phyloP scores from a whole-genome alignment of 306 rosid genomes.

The apple (Malus domestica) region DNA sequence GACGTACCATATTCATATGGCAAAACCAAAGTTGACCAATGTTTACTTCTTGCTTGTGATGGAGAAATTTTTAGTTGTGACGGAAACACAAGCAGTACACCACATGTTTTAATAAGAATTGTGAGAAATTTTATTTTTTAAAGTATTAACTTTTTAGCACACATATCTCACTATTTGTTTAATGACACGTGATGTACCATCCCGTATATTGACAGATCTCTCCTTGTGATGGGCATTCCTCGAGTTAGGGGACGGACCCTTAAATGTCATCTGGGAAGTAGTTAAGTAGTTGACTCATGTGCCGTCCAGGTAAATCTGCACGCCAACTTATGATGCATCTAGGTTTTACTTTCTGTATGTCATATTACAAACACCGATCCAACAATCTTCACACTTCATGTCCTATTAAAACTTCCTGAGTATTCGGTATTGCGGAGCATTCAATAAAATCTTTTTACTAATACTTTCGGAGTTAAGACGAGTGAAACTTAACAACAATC shows the following conservation, averaged over 20 bases:
- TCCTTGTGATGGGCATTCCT: neutral
- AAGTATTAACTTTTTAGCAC: too few relatives aligned
- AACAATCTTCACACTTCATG: neutral
- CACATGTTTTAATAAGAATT: too few relatives aligned
- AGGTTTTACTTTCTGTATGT: neutral
- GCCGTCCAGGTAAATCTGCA: conserved; percentile 22
- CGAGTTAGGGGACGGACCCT: neutral
- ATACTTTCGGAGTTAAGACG: fast-evolving
- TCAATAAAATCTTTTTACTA: too few relatives aligned
- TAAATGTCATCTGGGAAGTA: neutral
- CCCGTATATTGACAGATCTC: too few relatives aligned
- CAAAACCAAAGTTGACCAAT: conserved; percentile 3
- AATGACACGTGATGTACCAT: too few relatives aligned
- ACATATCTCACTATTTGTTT: too few relatives aligned
- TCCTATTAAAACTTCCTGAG: too few relatives aligned
- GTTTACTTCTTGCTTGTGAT: neutral
- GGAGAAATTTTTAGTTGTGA: neutral
- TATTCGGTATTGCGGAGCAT: too few relatives aligned
- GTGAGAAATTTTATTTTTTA: too few relatives aligned
- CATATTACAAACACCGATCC: neutral
- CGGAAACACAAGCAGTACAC: too few relatives aligned
- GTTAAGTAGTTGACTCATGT: conserved; percentile 4
- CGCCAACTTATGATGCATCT: conserved; percentile 9
- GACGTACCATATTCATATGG: neutral
- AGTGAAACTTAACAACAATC: too few relatives aligned